Evolutionary conservation across 2,329 filamentous ascomycete genomes (phyloP), one percentile per base, ranked within the genome.

Genomic region (Aspergillus pseudonomiae): DNA sequence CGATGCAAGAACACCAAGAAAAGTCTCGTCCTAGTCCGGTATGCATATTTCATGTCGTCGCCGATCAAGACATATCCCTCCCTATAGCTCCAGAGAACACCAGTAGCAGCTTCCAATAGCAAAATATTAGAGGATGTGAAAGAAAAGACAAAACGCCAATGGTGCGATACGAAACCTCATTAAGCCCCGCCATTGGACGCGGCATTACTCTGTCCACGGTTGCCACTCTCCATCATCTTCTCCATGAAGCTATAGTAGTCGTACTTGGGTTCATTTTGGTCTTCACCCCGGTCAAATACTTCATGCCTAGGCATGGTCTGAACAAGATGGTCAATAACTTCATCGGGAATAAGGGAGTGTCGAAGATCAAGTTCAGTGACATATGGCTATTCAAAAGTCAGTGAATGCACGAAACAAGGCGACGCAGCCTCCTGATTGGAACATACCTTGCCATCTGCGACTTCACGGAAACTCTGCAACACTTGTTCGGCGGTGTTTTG

Each of bases 211-310:
- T 71, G 68, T 52, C 70, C 73, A 52, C 75, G 74, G 54, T 74
- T 71, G 61, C 72, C 72, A 45, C 77, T 72, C 57, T 81, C 77
- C 70, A 93, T 91, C 79, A 95, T 84, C 75, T 90, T 91, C 78
- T 97, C 91, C 95, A 99, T 99, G 78, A 98, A 99, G 67, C 88
- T 89, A 68, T 98, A 93, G 81, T 99, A 99, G 80, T 99, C 95
- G 77, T 90, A 99, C 79, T 98, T 96, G 43, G 91, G 87, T 74
- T 92, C 80, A 58, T 94, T 90, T 60, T 93, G 85, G 77, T 98
- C 95, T 73, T 93, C 89, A 62, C 92, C 88, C 78, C 94, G 85
- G 77, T 97, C 94, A 2, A 93, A 93, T 0, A 94, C 95, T 57
- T 84, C 87, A 77, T 97, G 94, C 59, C 82, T 75, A 0, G 95